Evolutionary conservation across 2,329 filamentous ascomycete genomes (phyloP).

Genomic region (Cercospora canescens): DNA sequence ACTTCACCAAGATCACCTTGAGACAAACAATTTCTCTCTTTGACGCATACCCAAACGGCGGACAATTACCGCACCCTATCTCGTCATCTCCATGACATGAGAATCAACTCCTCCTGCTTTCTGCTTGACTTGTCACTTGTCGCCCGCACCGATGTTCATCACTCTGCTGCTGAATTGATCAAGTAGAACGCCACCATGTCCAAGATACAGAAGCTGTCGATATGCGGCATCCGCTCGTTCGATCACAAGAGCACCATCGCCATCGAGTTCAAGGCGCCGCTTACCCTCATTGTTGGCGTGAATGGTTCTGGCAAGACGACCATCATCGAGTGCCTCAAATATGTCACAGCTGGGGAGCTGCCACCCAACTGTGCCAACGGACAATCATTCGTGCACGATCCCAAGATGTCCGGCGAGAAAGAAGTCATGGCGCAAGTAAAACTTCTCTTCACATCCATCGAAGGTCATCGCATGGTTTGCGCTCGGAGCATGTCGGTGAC

Average conservation of each 20-base stretch:
- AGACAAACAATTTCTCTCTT: not conserved
- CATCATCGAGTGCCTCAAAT: slow-evolving; percentile 98
- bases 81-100: not conserved
- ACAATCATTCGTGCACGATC: slow-evolving; percentile 94
- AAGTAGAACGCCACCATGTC: slow-evolving; percentile 40
- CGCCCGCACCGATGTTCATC: not conserved
- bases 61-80: not conserved
- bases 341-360: slow-evolving; percentile 91
- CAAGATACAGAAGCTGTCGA: slow-evolving; percentile 85
- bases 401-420: slow-evolving; percentile 85
- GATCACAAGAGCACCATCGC: slow-evolving; percentile 71
- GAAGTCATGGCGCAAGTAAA: slow-evolving; percentile 91
- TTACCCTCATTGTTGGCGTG: slow-evolving; percentile 94
- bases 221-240: slow-evolving; percentile 85
- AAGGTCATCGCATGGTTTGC: slow-evolving; percentile 76
- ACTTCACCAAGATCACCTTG: not conserved
- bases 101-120: not conserved
- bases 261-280: slow-evolving; percentile 84
- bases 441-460: slow-evolving; percentile 78
- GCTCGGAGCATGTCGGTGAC: slow-evolving; percentile 83
- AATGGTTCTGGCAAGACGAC: slow-evolving; percentile 99
- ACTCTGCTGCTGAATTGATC: not conserved
- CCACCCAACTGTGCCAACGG: slow-evolving; percentile 85
- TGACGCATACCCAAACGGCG: not conserved
- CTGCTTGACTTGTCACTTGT: not conserved